Evolutionary conservation across 371 early-diverging fungal genomes (phyloP).

Genomic region (Capillidium heterosporum): DNA sequence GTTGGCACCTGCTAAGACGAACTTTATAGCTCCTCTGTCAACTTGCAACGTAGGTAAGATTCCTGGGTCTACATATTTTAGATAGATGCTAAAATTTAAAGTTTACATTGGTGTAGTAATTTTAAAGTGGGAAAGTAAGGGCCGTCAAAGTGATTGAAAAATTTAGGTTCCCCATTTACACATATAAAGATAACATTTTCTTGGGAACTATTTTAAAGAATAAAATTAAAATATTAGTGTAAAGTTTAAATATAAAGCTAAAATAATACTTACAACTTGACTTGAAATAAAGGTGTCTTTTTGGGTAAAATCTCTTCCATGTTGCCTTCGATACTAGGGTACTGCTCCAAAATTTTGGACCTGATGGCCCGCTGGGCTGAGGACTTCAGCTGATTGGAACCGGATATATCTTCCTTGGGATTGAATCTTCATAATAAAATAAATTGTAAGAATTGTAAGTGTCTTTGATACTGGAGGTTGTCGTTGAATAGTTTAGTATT

Average conservation of each 20-base stretch:
- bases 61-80: constrained; percentile 47
- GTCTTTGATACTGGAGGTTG: background rate
- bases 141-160: constrained; percentile 90
- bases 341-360: constrained; percentile 67
- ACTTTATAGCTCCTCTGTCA: constrained; percentile 95
- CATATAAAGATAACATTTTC: constrained; percentile 69
- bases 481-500: background rate
- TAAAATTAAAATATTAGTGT: background rate
- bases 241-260: background rate
- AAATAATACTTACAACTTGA: constrained; percentile 52
- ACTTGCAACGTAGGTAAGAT: constrained; percentile 83
- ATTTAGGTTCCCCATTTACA: constrained; percentile 64
- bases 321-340: constrained; percentile 61
- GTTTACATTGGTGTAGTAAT: constrained; percentile 76
- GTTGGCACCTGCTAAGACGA: constrained; percentile 86
- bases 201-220: constrained; percentile 29
- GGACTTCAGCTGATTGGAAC: constrained; percentile 77
- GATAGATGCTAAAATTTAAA: background rate
- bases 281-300: constrained; percentile 60
- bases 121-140: constrained; percentile 72
- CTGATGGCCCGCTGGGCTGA: constrained; percentile 82
- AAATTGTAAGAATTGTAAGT: background rate
- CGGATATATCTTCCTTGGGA: constrained; percentile 55
- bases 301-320: constrained; percentile 89
- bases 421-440: constrained; percentile 30